A percentile compares a stretch with the other conserved stretches of the same genome.
Conservation (phyloP, 257 asterid genomes). For the Knoxia roxburghii region DNA sequence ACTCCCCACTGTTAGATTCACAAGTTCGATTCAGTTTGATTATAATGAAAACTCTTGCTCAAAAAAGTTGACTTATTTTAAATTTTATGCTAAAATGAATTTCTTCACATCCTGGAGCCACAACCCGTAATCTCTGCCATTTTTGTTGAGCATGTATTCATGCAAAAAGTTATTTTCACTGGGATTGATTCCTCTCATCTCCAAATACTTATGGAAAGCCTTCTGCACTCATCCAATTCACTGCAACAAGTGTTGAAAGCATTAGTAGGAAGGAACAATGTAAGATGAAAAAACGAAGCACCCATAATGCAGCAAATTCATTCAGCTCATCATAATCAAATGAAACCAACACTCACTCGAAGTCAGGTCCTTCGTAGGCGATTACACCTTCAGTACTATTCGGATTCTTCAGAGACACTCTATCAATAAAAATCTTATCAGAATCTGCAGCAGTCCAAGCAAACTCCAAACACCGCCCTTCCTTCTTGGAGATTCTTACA, state of each 20-base stretch:
- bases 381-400: conserved; percentile 50
- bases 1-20: no score
- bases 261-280: background rate
- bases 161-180: conserved; percentile 78
- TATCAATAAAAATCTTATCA: conserved; percentile 62
- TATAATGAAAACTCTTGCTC: no score
- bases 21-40: no score
- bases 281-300: background rate
- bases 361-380: conserved; percentile 88
- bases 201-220: conserved; percentile 89
- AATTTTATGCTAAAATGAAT: conserved; percentile 50
- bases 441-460: conserved; percentile 63
- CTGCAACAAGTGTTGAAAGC: conserved; percentile 21
- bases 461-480: conserved; percentile 62
- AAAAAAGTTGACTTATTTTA: background rate
- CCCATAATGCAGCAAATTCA: background rate
- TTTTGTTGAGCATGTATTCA: conserved; percentile 75
- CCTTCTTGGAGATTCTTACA: conserved; percentile 59
- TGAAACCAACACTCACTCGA: conserved; percentile 51
- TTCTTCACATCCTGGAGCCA: conserved; percentile 75
- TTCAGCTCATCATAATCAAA: background rate
- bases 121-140: conserved; percentile 51
- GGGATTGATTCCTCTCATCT: conserved; percentile 76
- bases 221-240: conserved; percentile 95
- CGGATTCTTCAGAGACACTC: no score